Evolutionary conservation across 805 yeast genomes (phyloP), one percentile per base, ranked within the genome.

Genomic region (Saccharomycopsis lassenensis): DNA sequence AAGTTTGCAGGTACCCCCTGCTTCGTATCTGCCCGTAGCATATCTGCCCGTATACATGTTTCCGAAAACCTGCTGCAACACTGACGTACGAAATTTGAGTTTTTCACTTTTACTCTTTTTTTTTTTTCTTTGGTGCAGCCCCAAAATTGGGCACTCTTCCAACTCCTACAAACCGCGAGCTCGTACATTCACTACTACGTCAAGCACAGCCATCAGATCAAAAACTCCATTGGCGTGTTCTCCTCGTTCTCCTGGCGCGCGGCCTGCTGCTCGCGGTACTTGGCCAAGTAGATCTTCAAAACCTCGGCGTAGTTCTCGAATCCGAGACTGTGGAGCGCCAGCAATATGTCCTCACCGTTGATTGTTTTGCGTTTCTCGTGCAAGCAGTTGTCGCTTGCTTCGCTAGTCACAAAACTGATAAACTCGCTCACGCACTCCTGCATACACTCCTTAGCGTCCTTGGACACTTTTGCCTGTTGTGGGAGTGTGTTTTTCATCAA

Each of bases 391-490:
- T 81, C 93, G 33, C 81, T 77, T 0, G 89, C 82, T 52, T 81
- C 87, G 44, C 86, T 77, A 1, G 93, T 80, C 21, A 81, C 74
- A 56, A 81, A 81, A 2, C 87, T 78, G 12, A 81, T 81, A 51
- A 80, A 79, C 57, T 81, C 93, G 14, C 80, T 71, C 1, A 80
- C 89, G 58, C 89, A 80, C 48, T 81, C 89, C 51, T 81, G 91
- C 76, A 81, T 77, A 43, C 86, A 77, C 50, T 78, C 85, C 51
- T 80, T 79, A 5, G 89, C 84, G 50, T 80, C 89, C 49, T 79
- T 79, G 1, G 85, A 75, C 1, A 81, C 77, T 51, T 81, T 81
- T 0, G 89, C 86, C 2, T 80, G 72, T 1, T 62, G 55, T 1
- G 93, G 93, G 27, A 81, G 56, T 0, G 87, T 78, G 44, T 63